Evolutionary conservation across 768 basidiomycete species (phyloP).

Genomic region (Leucosporidium creatinivorum): DNA sequence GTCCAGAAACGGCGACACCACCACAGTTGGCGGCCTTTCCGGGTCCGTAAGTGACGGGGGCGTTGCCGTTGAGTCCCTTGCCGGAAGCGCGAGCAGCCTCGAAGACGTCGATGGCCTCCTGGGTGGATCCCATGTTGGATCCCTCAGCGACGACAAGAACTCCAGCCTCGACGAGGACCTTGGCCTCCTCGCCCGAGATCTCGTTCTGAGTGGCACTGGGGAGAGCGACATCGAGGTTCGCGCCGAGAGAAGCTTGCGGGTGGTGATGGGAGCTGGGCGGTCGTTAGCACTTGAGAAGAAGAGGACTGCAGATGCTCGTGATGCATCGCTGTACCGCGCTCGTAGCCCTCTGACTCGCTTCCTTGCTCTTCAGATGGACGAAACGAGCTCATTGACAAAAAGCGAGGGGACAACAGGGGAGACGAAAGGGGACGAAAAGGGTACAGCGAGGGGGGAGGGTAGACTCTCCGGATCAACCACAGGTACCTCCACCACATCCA

Average conservation of each 20-base stretch:
- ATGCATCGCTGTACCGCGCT: too few species aligned
- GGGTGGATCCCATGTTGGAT: slow-evolving; percentile 61
- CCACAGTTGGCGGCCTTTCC: slow-evolving; percentile 60
- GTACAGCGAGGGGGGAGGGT: too few species aligned
- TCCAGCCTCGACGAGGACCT: slow-evolving; percentile 62
- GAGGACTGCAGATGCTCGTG: too few species aligned
- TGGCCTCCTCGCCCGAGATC: slow-evolving; percentile 60
- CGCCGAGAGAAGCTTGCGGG: too few species aligned
- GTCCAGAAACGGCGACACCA: slow-evolving; percentile 68
- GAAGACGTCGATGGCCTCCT: slow-evolving; percentile 65
- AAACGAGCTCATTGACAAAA: too few species aligned
- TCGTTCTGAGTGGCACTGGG: slow-evolving; percentile 56
- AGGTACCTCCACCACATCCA: not conserved
- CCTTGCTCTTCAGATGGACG: too few species aligned
- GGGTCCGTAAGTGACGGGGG: slow-evolving; percentile 63
- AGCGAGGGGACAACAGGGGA: too few species aligned
- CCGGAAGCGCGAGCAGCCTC: slow-evolving; percentile 52
- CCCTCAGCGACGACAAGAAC: slow-evolving; percentile 66
- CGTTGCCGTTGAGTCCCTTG: slow-evolving; percentile 43
- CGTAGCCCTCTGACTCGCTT: too few species aligned
- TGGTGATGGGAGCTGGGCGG: too few species aligned
- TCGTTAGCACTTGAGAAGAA: too few species aligned
- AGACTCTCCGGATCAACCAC: not conserved
- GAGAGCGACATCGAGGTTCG: slow-evolving; percentile 47
- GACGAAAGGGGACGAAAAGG: too few species aligned